Percentiles rank a stretch among this genome's conserved stretches.
Evolutionary conservation across 257 asterid species (phyloP).

Genomic region (Penstemon davidsonii): DNA sequence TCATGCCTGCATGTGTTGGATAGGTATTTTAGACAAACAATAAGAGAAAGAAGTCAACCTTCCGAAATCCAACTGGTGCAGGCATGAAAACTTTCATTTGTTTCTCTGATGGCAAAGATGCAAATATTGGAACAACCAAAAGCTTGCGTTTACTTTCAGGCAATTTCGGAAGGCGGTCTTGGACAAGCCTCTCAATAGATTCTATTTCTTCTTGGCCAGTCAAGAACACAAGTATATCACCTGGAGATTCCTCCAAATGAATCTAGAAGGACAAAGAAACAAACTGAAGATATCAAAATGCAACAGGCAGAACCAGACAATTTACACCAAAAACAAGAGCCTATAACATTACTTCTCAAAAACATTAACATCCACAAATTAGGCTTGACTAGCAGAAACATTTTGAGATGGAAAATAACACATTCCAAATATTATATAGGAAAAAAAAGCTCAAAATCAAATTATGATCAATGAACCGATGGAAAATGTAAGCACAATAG

Average conservation of each 20-base stretch:
- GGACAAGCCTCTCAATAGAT: conserved; percentile 84
- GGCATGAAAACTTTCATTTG: conserved; percentile 91
- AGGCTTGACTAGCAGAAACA: not conserved
- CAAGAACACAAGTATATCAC: conserved; percentile 92
- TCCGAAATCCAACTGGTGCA: conserved; percentile 79
- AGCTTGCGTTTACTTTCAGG: conserved; percentile 75
- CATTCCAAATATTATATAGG: not conserved
- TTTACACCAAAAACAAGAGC: conserved; percentile 11
- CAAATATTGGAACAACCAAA: conserved; percentile 70
- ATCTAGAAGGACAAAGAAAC: conserved; percentile 49
- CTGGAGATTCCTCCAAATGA: conserved; percentile 85
- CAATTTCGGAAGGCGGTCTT: conserved; percentile 68
- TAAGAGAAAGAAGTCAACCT: conserved; percentile 51
- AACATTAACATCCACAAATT: too few species aligned
- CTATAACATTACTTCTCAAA: not conserved
- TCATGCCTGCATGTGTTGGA: not conserved
- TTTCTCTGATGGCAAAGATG: conserved; percentile 95
- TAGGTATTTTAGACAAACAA: conserved; percentile 2
- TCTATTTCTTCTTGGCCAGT: conserved; percentile 99
- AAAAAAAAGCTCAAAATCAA: conserved; percentile 1
- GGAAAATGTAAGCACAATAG: conserved; percentile 9
- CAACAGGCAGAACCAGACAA: conserved; percentile 19
- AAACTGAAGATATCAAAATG: conserved; percentile 1
- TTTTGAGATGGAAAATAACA: not conserved
- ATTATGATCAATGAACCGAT: not conserved